phyloP scores from a whole-genome alignment of 192 early-diverging fungal genomes.

The Radiomyces spectabilis region DNA sequence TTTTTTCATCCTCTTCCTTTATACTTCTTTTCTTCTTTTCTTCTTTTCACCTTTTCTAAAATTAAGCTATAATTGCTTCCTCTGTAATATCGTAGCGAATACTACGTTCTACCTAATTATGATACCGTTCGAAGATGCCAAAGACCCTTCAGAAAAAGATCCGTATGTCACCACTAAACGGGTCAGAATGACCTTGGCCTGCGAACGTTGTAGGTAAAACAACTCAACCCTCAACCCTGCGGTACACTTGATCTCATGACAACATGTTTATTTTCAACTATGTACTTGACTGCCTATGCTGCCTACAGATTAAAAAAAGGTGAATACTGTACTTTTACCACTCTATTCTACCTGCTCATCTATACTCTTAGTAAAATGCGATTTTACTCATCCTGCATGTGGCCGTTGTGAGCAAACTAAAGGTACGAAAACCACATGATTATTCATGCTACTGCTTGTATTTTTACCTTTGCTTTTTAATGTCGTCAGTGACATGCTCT shows the following conservation, averaged over 20 bases:
- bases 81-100: no score
- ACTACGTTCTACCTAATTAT: no score
- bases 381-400: slow-evolving; percentile 26
- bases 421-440: slow-evolving; percentile 1
- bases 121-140: no score
- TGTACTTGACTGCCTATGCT: neutral
- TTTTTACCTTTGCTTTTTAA: neutral
- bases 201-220: slow-evolving; percentile 15
- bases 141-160: no score
- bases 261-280: neutral
- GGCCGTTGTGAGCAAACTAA: slow-evolving; percentile 16
- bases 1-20: no score
- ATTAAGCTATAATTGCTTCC: no score
- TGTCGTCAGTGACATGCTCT: slow-evolving; percentile 7
- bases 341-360: neutral
- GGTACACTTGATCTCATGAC: neutral
- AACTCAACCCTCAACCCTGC: neutral
- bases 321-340: neutral
- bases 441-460: neutral
- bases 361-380: slow-evolving; percentile 26
- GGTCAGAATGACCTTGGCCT: slow-evolving; percentile 14
- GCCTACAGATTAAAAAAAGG: slow-evolving; percentile 14
- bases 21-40: no score
- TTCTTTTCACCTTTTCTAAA: no score
- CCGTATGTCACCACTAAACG: slow-evolving; percentile 3